phyloP scores from a whole-genome alignment of 169 alveolate genomes.

The Plasmodium vinckei region DNA sequence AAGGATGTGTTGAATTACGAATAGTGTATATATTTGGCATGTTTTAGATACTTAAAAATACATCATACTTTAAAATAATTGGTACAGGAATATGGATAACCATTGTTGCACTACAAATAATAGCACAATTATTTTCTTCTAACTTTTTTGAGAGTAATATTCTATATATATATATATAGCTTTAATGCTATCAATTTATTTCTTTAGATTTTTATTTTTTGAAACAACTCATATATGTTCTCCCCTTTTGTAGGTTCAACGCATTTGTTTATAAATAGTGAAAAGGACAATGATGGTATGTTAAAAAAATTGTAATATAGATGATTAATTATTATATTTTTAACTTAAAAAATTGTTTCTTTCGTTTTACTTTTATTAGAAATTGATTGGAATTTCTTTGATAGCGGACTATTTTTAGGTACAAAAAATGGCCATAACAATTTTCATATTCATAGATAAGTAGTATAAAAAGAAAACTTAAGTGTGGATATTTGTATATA shows the following conservation, averaged over 20 bases:
- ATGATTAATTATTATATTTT: not conserved
- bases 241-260: conserved; percentile 36
- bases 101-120: conserved; percentile 27
- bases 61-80: not conserved
- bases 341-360: not conserved
- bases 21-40: not conserved
- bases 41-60: not conserved
- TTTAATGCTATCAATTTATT: too few relatives aligned
- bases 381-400: conserved; percentile 24
- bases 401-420: conserved; percentile 62
- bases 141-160: conserved; percentile 50
- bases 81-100: conserved; percentile 44
- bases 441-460: not conserved
- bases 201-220: too few relatives aligned
- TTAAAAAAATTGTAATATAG: not conserved
- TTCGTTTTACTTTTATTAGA: conserved; percentile 13
- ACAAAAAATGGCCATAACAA: not conserved
- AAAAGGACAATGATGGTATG: conserved; percentile 21
- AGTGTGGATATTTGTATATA: conserved; percentile 13
- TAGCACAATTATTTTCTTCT: conserved; percentile 42
- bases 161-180: too few relatives aligned
- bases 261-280: conserved; percentile 32
- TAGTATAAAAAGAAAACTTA: not conserved
- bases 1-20: not conserved
- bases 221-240: not conserved